Percentiles rank a stretch among this genome's conserved stretches.
phyloP scores from a whole-genome alignment of 73 alveolate genomes.

The Paramecium octaurelia region DNA sequence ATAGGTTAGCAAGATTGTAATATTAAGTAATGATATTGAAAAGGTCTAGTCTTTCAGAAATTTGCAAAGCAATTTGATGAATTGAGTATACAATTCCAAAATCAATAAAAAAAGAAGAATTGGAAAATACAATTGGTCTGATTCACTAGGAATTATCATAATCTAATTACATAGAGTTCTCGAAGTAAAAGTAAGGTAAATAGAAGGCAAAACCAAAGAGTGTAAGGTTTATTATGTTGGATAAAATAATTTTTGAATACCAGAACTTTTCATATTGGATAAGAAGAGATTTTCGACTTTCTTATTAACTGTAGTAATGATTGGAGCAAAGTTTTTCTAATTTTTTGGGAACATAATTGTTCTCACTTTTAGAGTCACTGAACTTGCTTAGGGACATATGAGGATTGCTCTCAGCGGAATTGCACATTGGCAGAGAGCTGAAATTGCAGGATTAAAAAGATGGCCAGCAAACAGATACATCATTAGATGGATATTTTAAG shows the following conservation, averaged over 20 bases:
- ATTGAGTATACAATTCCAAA: neutral
- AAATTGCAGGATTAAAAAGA: neutral
- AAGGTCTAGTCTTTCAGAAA: neutral
- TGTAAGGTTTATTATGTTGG: neutral
- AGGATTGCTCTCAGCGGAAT: neutral
- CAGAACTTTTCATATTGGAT: neutral
- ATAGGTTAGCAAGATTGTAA: neutral
- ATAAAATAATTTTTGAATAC: neutral
- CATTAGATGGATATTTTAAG: neutral
- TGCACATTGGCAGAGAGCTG: neutral
- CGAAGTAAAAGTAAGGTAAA: neutral
- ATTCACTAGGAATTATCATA: neutral
- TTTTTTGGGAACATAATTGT: neutral
- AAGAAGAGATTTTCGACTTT: neutral
- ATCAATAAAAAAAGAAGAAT: neutral
- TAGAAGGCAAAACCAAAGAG: neutral
- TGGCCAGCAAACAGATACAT: neutral
- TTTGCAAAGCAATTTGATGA: neutral
- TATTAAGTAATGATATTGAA: neutral
- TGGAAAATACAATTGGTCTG: neutral
- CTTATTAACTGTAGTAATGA: neutral
- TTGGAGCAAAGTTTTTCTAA: neutral
- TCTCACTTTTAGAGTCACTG: neutral
- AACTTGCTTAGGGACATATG: neutral
- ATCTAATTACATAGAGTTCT: neutral